These are phyloP conservation scores for Exutisphaerella laricina DNA, from an alignment of 2,329 filamentous ascomycete genomes.

Conservation along the genomic window DNA sequence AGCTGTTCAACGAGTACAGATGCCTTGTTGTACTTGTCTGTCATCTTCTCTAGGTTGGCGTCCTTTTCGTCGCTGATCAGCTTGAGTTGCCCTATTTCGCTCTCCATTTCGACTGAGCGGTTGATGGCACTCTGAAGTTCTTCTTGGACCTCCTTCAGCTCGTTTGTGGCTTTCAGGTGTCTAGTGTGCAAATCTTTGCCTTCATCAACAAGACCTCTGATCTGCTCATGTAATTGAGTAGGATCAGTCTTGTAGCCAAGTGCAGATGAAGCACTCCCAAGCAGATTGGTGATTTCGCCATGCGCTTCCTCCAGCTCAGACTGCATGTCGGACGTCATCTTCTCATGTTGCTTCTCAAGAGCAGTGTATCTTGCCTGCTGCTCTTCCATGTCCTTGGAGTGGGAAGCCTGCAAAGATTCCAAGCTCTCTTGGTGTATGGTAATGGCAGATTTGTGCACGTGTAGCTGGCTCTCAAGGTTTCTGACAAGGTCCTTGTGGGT, in stretches of 20 bases:
- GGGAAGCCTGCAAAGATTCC: constrained; percentile 49
- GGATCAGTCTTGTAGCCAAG: constrained; percentile 58
- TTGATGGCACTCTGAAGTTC: constrained; percentile 40
- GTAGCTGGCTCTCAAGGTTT: constrained; percentile 53
- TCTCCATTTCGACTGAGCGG: constrained; percentile 38
- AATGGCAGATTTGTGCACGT: constrained; percentile 51
- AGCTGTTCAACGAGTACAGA: constrained; percentile 88
- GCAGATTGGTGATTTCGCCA: constrained; percentile 52
- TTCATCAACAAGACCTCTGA: constrained; percentile 41
- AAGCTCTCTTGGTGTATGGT: constrained; percentile 51
- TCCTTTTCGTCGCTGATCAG: constrained; percentile 50
- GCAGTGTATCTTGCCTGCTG: constrained; percentile 32
- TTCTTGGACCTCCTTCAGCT: constrained; percentile 39
- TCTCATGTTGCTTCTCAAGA: constrained; percentile 34
- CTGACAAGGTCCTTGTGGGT: constrained; percentile 48
- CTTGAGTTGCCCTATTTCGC: constrained; percentile 43
- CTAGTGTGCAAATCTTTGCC: constrained; percentile 40
- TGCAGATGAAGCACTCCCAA: constrained; percentile 57
- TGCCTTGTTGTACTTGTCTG: constrained; percentile 77
- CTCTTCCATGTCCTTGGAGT: constrained; percentile 51
- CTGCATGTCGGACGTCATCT: constrained; percentile 45
- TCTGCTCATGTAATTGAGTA: constrained; percentile 38
- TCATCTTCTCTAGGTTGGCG: constrained; percentile 53
- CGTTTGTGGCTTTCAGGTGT: constrained; percentile 40
- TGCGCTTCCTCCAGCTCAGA: constrained; percentile 56